Evolutionary conservation across 2,329 filamentous ascomycete species (phyloP).

Genomic region (Fusarium coffeatum): DNA sequence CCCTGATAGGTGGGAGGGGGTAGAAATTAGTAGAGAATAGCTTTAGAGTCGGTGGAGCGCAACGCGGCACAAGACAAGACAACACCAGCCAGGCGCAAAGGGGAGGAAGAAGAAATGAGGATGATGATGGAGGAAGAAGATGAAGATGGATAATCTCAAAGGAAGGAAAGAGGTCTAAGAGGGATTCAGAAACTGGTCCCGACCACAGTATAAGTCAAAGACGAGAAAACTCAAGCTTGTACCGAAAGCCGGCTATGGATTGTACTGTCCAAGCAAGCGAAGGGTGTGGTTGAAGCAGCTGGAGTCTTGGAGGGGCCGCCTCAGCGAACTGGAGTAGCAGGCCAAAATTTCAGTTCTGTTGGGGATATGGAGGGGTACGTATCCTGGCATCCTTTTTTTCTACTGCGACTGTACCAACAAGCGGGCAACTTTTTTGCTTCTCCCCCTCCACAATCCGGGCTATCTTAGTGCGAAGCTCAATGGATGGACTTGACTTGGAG

Average conservation of each 20-base stretch:
- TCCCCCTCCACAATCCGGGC: conserved; percentile 42
- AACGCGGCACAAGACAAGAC: conserved; percentile 43
- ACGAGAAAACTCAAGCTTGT: conserved; percentile 44
- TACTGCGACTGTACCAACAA: conserved; percentile 23
- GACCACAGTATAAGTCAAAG: conserved; percentile 48
- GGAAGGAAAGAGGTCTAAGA: conserved; percentile 44
- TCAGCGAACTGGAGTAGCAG: conserved; percentile 45
- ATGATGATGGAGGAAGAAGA: conserved; percentile 37
- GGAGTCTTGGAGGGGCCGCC: conserved; percentile 45
- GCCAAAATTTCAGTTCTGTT: conserved; percentile 57
- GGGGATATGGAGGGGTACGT: conserved; percentile 54
- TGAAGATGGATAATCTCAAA: conserved; percentile 48
- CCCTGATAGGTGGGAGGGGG: conserved; percentile 44
- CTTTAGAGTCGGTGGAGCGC: conserved; percentile 45
- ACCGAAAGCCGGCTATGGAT: conserved; percentile 37
- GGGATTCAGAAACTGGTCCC: conserved; percentile 42
- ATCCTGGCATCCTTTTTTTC: conserved; percentile 41
- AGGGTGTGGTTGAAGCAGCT: conserved; percentile 43
- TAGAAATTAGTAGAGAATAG: conserved; percentile 46
- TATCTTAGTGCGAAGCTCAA: conserved; percentile 40
- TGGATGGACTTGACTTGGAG: conserved; percentile 23
- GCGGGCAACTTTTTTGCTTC: conserved; percentile 28
- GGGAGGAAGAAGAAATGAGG: conserved; percentile 36
- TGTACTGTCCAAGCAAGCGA: conserved; percentile 25
- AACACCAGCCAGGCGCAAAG: conserved; percentile 47